Evolutionary conservation across 129 eudicot genomes (phyloP).

Genomic region (Artemisia annua): DNA sequence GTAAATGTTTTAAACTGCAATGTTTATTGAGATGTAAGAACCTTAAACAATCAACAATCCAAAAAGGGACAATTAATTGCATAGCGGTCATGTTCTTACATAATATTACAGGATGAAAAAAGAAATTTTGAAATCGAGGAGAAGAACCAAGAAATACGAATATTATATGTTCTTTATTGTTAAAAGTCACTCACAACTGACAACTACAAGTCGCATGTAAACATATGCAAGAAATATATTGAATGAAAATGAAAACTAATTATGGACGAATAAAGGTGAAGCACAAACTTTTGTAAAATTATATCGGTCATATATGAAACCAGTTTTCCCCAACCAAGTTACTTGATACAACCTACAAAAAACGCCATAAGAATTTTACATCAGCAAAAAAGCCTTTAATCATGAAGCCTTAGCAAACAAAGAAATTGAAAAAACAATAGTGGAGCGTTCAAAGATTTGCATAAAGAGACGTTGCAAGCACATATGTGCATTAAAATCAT

Average conservation of each 20-base stretch:
- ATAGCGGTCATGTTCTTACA: constrained; percentile 7
- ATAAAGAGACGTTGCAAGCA: constrained; percentile 22
- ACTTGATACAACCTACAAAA: constrained; percentile 93
- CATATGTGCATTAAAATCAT: constrained; percentile 7
- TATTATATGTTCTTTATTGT: not conserved
- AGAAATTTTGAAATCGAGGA: constrained; percentile 2
- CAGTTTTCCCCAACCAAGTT: constrained; percentile 83
- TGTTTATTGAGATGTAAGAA: constrained; percentile 24
- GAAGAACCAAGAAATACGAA: not conserved
- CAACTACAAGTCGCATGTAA: too few species aligned
- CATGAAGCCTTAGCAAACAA: not conserved
- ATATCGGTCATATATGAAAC: constrained; percentile 84
- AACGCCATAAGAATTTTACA: constrained; percentile 31
- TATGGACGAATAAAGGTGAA: constrained; percentile 30
- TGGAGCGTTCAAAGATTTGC: not conserved
- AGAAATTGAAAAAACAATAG: not conserved
- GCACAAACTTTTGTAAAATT: constrained; percentile 80
- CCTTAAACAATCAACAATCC: not conserved
- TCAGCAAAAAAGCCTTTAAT: too few species aligned
- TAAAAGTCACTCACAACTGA: too few species aligned
- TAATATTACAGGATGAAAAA: not conserved
- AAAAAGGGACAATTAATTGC: constrained; percentile 4
- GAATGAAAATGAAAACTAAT: not conserved
- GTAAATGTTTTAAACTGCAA: constrained; percentile 69
- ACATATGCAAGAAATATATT: not conserved